Evolutionary conservation across 2,329 filamentous ascomycete species (phyloP), one percentile per base, ranked within the genome.

Genomic region (Cryphonectria radicalis): DNA sequence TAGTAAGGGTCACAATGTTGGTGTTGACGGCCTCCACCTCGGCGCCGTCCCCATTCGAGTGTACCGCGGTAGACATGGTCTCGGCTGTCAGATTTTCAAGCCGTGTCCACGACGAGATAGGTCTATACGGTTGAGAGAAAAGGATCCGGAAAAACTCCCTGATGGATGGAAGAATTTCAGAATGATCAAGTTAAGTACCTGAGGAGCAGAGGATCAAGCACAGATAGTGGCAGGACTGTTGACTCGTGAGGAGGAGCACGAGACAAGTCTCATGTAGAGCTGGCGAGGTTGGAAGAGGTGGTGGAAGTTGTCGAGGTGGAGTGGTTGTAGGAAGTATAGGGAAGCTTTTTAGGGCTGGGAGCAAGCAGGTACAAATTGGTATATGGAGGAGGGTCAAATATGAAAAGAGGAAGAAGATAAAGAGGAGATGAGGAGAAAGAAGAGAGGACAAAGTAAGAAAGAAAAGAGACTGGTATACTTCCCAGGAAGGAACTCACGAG

Each of bases 1-100:
- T 90, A 59, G 96, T 98, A 77, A 99, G 90, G 69, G 96, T 98
- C 80, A 98, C 88, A 80, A 99, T 98, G 82, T 98, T 90, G 74
- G 93, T 97, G 87, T 98, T 98, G 85, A 99, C 91, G 81, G 92
- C 91, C 85, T 97, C 94, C 76, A 87, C 86, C 76, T 89, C 85
- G 74, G 83, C 80, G 75, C 81, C 83, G 76, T 82, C 81, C 73
- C 81, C 82, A 76, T 82, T 82, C 75, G 79, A 75, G 2, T 57
- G 28, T 67, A 70, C 32, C 68, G 63, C 55, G 43, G 68, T 59
- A 67, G 72, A 73, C 72, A 73, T 50, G 46, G 22, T 73, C 42
- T 50, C 67, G 66, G 37, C 43, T 40, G 53, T 57, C 19, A 40
- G n/a, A 35, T 13, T 13, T 55, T 25, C 42, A 25, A 19, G 43